A percentile compares a stretch with the other conserved stretches of the same genome.
Evolutionary conservation across 768 basidiomycete genomes (phyloP).

Genomic region (Lentinus tigrinus): DNA sequence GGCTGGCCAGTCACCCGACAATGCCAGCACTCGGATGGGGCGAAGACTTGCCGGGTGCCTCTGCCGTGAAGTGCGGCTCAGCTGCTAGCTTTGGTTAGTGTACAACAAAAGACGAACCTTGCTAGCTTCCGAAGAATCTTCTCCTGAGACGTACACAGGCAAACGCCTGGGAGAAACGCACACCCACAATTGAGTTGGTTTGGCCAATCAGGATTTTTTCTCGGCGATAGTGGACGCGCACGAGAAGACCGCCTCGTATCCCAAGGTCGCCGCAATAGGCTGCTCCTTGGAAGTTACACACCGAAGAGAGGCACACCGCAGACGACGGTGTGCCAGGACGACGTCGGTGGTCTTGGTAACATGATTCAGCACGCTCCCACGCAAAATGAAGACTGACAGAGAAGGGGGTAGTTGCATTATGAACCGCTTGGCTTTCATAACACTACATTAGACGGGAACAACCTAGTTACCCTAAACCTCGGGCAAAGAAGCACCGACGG

Average conservation of each 20-base stretch:
- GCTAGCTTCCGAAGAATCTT: not conserved
- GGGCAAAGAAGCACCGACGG: not conserved
- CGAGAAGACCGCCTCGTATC: not conserved
- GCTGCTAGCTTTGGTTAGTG: not conserved
- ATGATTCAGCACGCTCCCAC: not conserved
- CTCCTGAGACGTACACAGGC: not conserved
- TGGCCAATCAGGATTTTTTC: not conserved
- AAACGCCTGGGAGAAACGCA: not conserved
- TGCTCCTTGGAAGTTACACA: not conserved
- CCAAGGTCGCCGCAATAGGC: not conserved
- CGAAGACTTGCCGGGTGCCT: not conserved
- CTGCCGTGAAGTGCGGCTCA: not conserved
- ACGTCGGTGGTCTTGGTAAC: not conserved
- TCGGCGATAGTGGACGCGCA: not conserved
- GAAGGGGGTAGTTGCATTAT: not conserved
- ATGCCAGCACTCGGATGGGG: no score
- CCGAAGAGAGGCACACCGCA: not conserved
- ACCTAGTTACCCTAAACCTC: not conserved
- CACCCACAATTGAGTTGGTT: not conserved
- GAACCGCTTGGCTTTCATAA: not conserved
- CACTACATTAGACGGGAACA: not conserved
- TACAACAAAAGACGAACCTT: not conserved
- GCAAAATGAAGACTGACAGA: not conserved
- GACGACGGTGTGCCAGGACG: not conserved
- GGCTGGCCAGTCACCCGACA: no score